These are phyloP conservation scores for Gossypium rotundifolium DNA, from an alignment of 345 rosid genomes.

Conservation along the genomic window DNA sequence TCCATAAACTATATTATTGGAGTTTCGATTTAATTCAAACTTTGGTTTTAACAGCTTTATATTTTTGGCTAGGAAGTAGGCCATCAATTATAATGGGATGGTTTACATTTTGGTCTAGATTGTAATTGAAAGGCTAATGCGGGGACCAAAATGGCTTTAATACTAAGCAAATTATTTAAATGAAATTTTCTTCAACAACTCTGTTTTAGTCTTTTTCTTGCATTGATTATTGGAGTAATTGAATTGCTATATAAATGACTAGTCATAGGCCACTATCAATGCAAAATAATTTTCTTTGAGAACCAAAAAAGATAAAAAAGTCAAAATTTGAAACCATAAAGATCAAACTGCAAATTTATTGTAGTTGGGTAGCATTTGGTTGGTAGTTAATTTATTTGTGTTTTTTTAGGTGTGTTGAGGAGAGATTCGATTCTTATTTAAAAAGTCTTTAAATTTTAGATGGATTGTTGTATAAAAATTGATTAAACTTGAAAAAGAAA, in stretches of 20 bases:
- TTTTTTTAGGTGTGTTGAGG: too few relatives aligned
- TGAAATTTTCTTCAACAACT: not conserved
- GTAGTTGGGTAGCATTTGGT: too few relatives aligned
- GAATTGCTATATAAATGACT: not conserved
- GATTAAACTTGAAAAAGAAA: too few relatives aligned
- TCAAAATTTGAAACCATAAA: too few relatives aligned
- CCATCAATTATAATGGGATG: not conserved
- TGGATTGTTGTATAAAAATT: too few relatives aligned
- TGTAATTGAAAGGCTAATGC: slow-evolving; percentile 28
- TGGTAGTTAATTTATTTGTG: too few relatives aligned
- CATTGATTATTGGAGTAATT: slow-evolving; percentile 4
- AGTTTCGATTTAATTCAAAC: too few relatives aligned
- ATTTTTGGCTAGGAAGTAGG: not conserved
- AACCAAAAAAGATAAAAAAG: not conserved
- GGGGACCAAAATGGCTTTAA: slow-evolving; percentile 39
- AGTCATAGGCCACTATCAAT: not conserved
- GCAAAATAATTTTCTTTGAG: not conserved
- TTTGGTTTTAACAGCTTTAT: too few relatives aligned
- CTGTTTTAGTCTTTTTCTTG: not conserved
- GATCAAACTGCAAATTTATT: too few relatives aligned
- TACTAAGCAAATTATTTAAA: not conserved
- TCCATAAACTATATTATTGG: too few relatives aligned
- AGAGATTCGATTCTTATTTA: too few relatives aligned
- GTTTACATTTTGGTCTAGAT: not conserved
- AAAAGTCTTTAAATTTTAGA: too few relatives aligned